Evolutionary conservation across 257 asterid species (phyloP).

Genomic region (Solanum appendiculatum): DNA sequence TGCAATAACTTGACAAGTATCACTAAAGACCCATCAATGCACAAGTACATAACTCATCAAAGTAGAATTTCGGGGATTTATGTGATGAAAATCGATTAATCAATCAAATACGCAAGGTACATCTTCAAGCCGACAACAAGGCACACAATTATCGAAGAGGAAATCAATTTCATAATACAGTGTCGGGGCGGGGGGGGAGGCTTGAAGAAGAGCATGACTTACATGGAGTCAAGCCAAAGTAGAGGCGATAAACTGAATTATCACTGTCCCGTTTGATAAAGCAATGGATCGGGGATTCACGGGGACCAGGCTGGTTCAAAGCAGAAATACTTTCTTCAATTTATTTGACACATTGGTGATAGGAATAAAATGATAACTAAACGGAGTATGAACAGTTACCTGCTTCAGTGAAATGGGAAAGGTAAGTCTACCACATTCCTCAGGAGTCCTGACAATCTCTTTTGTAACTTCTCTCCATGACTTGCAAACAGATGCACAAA

Average conservation of each 20-base stretch:
- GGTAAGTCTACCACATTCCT: neutral
- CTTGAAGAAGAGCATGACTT: neutral
- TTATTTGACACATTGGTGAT: neutral
- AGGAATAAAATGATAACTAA: neutral
- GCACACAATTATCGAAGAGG: neutral
- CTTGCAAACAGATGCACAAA: constrained; percentile 86
- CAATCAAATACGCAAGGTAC: neutral
- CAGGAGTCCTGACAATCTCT: constrained; percentile 85
- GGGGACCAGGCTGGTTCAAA: constrained; percentile 55
- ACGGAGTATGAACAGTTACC: constrained; percentile 24
- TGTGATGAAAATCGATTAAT: neutral
- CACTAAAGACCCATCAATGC: neutral
- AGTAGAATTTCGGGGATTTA: neutral
- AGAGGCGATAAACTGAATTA: constrained; percentile 47
- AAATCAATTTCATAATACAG: neutral
- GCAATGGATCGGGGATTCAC: constrained; percentile 64
- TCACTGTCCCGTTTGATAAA: constrained; percentile 65
- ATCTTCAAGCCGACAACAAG: neutral
- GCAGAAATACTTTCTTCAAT: neutral
- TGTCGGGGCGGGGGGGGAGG: neutral
- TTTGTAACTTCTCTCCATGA: constrained; percentile 85
- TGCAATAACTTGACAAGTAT: neutral
- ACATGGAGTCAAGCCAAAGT: constrained; percentile 36
- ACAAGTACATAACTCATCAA: neutral
- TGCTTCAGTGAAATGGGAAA: constrained; percentile 48